A percentile compares a stretch with the other conserved stretches of the same genome.
phyloP scores from a whole-genome alignment of 257 asterid species.

The Salvia rosmarinus region DNA sequence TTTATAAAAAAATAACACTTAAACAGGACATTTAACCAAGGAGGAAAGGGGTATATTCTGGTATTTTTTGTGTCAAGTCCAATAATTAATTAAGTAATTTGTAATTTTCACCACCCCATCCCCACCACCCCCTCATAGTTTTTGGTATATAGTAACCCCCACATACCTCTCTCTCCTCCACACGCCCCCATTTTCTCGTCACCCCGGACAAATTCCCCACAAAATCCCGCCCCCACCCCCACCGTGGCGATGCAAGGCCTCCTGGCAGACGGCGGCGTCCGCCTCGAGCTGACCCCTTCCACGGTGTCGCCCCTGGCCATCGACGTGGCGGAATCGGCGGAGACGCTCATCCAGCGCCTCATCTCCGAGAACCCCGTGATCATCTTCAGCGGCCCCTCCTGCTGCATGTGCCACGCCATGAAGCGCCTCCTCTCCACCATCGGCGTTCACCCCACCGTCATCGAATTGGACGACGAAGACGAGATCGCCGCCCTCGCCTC shows the following conservation, averaged over 20 bases:
- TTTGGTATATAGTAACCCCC: slow-evolving; percentile 47
- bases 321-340: slow-evolving; percentile 68
- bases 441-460: slow-evolving; percentile 90
- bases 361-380: slow-evolving; percentile 81
- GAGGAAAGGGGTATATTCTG: no score
- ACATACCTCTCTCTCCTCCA: slow-evolving; percentile 43
- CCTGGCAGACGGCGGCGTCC: slow-evolving; percentile 58
- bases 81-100: no score
- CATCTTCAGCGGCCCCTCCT: slow-evolving; percentile 80
- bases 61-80: no score
- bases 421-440: slow-evolving; percentile 64
- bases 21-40: no score
- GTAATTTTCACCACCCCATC: not conserved
- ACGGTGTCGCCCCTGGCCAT: slow-evolving; percentile 68
- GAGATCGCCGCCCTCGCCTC: slow-evolving; percentile 61
- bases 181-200: slow-evolving; percentile 33
- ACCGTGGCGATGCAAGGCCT: slow-evolving; percentile 60
- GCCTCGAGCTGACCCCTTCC: slow-evolving; percentile 64
- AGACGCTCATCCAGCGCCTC: slow-evolving; percentile 82
- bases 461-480: slow-evolving; percentile 80
- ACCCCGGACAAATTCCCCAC: not conserved
- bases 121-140: not conserved
- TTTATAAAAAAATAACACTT: no score
- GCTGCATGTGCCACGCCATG: slow-evolving; percentile 98
- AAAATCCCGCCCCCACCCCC: not conserved